phyloP scores from a whole-genome alignment of 257 asterid species.

The Phtheirospermum japonicum region DNA sequence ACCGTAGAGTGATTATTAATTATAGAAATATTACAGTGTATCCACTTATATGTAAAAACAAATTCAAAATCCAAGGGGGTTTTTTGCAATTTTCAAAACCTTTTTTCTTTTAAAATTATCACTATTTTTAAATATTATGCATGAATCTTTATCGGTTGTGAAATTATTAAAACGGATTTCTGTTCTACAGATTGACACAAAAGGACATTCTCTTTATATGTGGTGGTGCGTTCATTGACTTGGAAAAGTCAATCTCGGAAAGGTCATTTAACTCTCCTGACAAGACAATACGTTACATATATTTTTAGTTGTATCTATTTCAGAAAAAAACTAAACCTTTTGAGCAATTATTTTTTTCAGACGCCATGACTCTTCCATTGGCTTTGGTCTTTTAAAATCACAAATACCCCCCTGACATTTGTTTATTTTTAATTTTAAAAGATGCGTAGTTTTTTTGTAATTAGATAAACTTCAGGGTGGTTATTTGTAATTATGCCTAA shows the following conservation, averaged over 20 bases:
- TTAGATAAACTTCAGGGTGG: too few relatives aligned
- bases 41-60: too few relatives aligned
- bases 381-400: slow-evolving; percentile 47
- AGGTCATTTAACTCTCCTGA: slow-evolving; percentile 45
- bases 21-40: too few relatives aligned
- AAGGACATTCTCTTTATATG: slow-evolving; percentile 96
- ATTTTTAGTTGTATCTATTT: neutral
- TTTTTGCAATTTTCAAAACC: too few relatives aligned
- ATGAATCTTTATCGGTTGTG: neutral
- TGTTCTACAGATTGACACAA: slow-evolving; percentile 77
- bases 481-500: neutral
- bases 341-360: slow-evolving; percentile 43
- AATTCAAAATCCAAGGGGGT: neutral
- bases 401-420: too few relatives aligned
- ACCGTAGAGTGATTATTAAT: too few relatives aligned
- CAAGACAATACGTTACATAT: neutral
- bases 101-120: too few relatives aligned
- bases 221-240: slow-evolving; percentile 96
- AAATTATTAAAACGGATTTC: neutral
- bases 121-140: neutral
- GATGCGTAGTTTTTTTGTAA: too few relatives aligned
- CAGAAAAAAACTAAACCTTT: slow-evolving; percentile 15
- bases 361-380: slow-evolving; percentile 99
- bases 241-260: slow-evolving; percentile 98
- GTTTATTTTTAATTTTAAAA: too few relatives aligned